Base-by-base conservation (phyloP, 1,284 basidiomycete species). In the Pseudozyma hubeiensis region DNA sequence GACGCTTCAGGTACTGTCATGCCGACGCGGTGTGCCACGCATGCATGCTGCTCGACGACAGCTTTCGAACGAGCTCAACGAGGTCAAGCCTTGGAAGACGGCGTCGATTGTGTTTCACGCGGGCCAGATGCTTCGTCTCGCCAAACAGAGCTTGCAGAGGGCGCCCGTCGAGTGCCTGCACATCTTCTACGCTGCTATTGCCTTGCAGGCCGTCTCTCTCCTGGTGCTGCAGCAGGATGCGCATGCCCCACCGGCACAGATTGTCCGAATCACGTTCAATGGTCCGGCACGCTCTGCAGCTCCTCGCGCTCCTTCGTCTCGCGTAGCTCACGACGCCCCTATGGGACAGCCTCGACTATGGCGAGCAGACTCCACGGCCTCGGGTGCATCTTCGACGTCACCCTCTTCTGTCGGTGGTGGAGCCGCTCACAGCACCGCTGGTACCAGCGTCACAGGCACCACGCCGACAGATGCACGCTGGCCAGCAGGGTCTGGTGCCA, bases 141-240 rank as follows among this genome's bases (percentile, higher is more conserved):
- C 55, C 5, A 64, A 58, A 45, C 54, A 58, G 30, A 64, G 62
- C n/a, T 30, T 49, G 24, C 44, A 64, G 33, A 16, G 55, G 16
- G 53, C 54, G 7, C 62, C 62, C 4, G 55, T 49, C 13, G 62
- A 64, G 45, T 58, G 62, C 34, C 29, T 64, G 19, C 49, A 57
- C 40, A 53, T 64, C 44, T 64, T 64, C 13, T 64, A 64, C 34
- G 62, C 55, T 24, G 54, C 54, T 19, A 37, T 58, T 16, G 50
- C 52, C 5, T 34, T 63, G 24, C 61, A 63, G 11, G 53, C 61
- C 4, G 61, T 63, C 5, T 63, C 61, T 10, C 17, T 47, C 29
- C 49, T 63, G 5, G 53, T 56, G 8, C 31, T 63, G 29, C 48
- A 52, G 37, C 35, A 40, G 17, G 33, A 54, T 17, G 47, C 46